Conservation (phyloP, 2,329 filamentous ascomycete genomes). For the Xylariaceae sp. region DNA sequence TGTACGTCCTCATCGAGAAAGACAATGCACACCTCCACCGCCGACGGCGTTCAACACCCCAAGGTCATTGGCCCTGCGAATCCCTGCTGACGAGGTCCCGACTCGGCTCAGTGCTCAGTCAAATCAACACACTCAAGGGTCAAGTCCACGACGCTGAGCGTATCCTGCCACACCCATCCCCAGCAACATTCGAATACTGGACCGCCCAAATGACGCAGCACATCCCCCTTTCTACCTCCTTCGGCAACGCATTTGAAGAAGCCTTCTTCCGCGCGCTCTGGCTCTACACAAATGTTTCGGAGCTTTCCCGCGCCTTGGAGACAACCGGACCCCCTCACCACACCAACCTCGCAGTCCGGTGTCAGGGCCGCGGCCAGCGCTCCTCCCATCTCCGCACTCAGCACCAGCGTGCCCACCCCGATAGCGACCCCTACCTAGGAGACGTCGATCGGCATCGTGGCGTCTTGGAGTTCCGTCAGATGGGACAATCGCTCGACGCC, state of each 20-base stretch:
- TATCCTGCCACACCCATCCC: not conserved
- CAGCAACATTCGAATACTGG: not conserved
- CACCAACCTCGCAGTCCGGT: conserved; percentile 6
- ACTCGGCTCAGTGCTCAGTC: not conserved
- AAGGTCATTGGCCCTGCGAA: not conserved
- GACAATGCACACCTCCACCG: conserved; percentile 7
- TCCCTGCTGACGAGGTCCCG: conserved; percentile 1
- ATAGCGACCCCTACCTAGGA: not conserved
- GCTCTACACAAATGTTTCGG: conserved; percentile 7
- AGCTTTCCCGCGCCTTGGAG: conserved; percentile 4
- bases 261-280: conserved; percentile 14
- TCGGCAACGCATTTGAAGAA: not conserved
- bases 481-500: conserved; percentile 8
- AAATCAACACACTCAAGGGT: not conserved
- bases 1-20: conserved; percentile 6
- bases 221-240: not conserved
- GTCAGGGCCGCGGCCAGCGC: conserved; percentile 4
- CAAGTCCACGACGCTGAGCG: not conserved
- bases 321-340: not conserved
- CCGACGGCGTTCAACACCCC: not conserved
- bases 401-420: not conserved
- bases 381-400: not conserved
- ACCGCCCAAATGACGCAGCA: conserved; percentile 5
- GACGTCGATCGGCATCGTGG: conserved; percentile 16
- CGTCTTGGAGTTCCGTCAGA: conserved; percentile 22